Evolutionary conservation across 1,284 basidiomycete species (phyloP).

Genomic region (Apiotrichum domesticum): DNA sequence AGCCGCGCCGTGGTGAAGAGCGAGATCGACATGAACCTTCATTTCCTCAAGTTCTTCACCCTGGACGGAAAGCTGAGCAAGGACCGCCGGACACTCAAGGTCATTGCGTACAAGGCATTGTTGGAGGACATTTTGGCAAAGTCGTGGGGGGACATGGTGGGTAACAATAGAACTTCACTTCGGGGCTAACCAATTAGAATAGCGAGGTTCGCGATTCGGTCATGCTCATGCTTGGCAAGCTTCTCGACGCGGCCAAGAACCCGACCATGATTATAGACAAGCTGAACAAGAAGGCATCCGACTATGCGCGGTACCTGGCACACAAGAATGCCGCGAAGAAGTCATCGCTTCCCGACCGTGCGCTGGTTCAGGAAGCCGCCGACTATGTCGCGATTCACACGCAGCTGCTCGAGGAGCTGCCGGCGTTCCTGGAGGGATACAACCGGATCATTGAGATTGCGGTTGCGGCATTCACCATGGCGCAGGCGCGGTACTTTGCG

Average conservation of each 20-base stretch:
- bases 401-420: slow-evolving; percentile 46
- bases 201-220: slow-evolving; percentile 39
- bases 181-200: neutral
- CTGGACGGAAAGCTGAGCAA: slow-evolving; percentile 27
- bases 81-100: slow-evolving; percentile 33
- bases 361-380: slow-evolving; percentile 32
- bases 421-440: slow-evolving; percentile 42
- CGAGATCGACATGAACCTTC: slow-evolving; percentile 28
- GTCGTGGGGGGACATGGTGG: slow-evolving; percentile 37
- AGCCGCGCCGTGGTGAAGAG: slow-evolving; percentile 32
- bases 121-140: slow-evolving; percentile 30
- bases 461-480: slow-evolving; percentile 32
- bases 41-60: slow-evolving; percentile 34
- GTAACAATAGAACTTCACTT: slow-evolving; percentile 8
- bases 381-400: slow-evolving; percentile 46
- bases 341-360: slow-evolving; percentile 21
- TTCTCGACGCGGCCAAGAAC: slow-evolving; percentile 37
- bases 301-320: slow-evolving; percentile 39
- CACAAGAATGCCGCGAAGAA: slow-evolving; percentile 24
- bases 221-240: slow-evolving; percentile 36
- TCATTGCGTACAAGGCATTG: slow-evolving; percentile 37
- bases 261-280: slow-evolving; percentile 40
- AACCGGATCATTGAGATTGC: slow-evolving; percentile 39
- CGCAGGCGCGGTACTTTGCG: slow-evolving; percentile 35
- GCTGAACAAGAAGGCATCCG: slow-evolving; percentile 32